Percentiles rank a stretch among this genome's conserved stretches.
phyloP scores from a whole-genome alignment of 1,284 basidiomycete species.

The Puccinia hordei region DNA sequence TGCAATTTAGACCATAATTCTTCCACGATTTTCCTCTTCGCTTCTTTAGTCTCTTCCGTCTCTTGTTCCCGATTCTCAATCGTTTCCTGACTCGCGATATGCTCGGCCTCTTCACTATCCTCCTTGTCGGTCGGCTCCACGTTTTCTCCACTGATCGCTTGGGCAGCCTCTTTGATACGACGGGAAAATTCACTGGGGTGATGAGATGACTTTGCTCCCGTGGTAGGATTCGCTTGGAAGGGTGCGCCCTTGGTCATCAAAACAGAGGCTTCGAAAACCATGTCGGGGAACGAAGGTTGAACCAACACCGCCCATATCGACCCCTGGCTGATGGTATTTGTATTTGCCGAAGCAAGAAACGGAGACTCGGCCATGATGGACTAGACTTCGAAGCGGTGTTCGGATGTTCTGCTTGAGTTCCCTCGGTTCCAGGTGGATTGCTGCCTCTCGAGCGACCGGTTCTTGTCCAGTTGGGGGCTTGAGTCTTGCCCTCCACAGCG shows the following conservation, averaged over 20 bases:
- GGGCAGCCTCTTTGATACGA: constrained; percentile 38
- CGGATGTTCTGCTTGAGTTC: neutral
- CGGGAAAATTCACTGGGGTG: constrained; percentile 45
- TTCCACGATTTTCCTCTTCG: constrained; percentile 31
- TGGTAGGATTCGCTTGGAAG: constrained; percentile 24
- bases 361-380: constrained; percentile 41
- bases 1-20: constrained; percentile 44
- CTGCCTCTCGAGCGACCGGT: neutral
- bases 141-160: constrained; percentile 11
- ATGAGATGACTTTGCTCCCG: constrained; percentile 4
- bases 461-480: neutral
- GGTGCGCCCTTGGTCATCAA: constrained; percentile 42
- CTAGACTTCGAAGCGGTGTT: neutral
- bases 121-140: neutral
- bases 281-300: constrained; percentile 44
- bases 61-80: constrained; percentile 24
- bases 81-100: neutral
- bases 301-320: constrained; percentile 45
- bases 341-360: constrained; percentile 39
- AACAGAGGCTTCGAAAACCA: constrained; percentile 44
- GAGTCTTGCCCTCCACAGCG: neutral
- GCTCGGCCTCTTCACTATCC: neutral
- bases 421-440: neutral
- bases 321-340: constrained; percentile 34
- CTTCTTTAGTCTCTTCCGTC: constrained; percentile 37